Percentiles rank a stretch among this genome's conserved stretches.
Conservation (phyloP, 768 basidiomycete species). For the Leccinellum luteum region DNA sequence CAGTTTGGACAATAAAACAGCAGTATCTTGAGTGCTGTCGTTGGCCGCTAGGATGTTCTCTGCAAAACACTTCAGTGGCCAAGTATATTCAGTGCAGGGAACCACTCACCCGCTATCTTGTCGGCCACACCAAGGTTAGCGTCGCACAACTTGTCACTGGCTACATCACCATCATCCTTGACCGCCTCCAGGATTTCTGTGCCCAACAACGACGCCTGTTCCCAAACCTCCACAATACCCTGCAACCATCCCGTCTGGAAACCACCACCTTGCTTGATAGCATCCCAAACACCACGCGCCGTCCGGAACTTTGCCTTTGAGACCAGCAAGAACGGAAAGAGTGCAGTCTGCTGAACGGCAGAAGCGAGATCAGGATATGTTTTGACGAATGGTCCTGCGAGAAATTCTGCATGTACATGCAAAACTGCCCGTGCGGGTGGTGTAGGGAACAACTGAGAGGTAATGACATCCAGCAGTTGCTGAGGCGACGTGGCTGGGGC, state of each 20-base stretch:
- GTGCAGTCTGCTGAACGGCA: constrained; percentile 45
- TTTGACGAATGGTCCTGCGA: constrained; percentile 44
- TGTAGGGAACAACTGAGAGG: constrained; percentile 28
- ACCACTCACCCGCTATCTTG: constrained; percentile 60
- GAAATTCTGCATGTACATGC: constrained; percentile 55
- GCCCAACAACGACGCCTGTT: constrained; percentile 25
- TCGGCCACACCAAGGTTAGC: constrained; percentile 54
- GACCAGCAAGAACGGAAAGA: constrained; percentile 75
- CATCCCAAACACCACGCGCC: constrained; percentile 67
- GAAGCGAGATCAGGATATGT: constrained; percentile 26
- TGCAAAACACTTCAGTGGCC: constrained; percentile 24
- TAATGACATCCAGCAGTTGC: constrained; percentile 22
- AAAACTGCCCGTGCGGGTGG: constrained; percentile 53
- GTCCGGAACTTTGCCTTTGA: constrained; percentile 71
- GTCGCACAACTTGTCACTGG: constrained; percentile 44
- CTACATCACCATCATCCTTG: constrained; percentile 30
- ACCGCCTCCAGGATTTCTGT: constrained; percentile 30
- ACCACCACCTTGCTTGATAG: constrained; percentile 42
- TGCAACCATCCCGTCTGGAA: constrained; percentile 41
- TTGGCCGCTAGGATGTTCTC: constrained; percentile 64
- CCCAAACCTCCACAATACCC: constrained; percentile 52
- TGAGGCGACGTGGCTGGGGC: constrained; percentile 16
- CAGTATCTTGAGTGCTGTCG: constrained; percentile 41
- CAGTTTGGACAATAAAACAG: constrained; percentile 51
- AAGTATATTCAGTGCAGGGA: neutral